These are phyloP conservation scores for Aspergillus felis DNA, from an alignment of 2,329 filamentous ascomycete species.

Conservation along the genomic window DNA sequence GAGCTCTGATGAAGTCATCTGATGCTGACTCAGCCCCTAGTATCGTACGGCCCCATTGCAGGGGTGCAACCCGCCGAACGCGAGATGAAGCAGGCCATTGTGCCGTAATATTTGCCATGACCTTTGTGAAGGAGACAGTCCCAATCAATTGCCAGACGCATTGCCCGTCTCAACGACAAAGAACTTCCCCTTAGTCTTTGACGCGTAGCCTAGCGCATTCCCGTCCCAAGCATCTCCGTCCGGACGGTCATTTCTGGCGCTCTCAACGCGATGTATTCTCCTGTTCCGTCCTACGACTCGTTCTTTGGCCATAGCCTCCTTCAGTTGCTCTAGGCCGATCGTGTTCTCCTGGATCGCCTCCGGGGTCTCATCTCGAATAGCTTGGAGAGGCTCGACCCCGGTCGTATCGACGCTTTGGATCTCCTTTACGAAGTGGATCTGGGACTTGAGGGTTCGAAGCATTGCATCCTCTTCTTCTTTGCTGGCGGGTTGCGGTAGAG, in stretches of 20 bases:
- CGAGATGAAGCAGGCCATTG: no score
- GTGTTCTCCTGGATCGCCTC: slow-evolving; percentile 37
- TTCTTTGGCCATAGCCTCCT: slow-evolving; percentile 38
- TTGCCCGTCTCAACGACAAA: slow-evolving; percentile 64
- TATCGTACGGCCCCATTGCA: neutral
- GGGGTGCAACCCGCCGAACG: neutral
- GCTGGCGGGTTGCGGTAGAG: slow-evolving; percentile 68
- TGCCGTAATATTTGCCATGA: no score
- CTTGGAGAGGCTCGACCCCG: slow-evolving; percentile 67
- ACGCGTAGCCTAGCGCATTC: slow-evolving; percentile 65
- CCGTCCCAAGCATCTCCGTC: slow-evolving; percentile 59
- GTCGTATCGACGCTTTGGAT: slow-evolving; percentile 75
- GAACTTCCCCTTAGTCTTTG: slow-evolving; percentile 64
- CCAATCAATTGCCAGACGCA: neutral
- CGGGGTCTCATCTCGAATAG: slow-evolving; percentile 69
- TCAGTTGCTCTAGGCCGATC: slow-evolving; percentile 36
- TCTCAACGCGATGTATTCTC: slow-evolving; percentile 44
- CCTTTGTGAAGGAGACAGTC: no score
- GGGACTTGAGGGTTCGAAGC: slow-evolving; percentile 70
- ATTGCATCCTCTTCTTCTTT: slow-evolving; percentile 64
- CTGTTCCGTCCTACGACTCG: slow-evolving; percentile 38
- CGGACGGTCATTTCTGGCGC: slow-evolving; percentile 26
- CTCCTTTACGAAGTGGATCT: slow-evolving; percentile 85
- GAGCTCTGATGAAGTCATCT: neutral
- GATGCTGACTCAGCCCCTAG: neutral